Conservation (phyloP, 2,329 filamentous ascomycete species). For the Tolypocladium album region DNA sequence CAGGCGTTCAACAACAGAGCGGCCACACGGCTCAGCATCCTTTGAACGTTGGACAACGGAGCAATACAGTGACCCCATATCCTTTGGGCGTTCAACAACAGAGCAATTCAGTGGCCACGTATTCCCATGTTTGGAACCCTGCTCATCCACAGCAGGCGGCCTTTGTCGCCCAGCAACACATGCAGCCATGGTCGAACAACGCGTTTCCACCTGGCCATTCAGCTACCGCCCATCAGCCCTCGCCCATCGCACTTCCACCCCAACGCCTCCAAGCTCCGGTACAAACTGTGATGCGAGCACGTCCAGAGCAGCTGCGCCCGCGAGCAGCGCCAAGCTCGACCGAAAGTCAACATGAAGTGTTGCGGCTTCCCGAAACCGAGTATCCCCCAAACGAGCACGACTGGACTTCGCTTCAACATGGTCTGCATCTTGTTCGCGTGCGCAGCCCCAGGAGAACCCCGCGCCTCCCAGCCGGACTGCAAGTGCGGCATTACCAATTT, state of each 20-base stretch:
- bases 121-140: background rate
- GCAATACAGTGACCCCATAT: background rate
- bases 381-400: constrained; percentile 31
- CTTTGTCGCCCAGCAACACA: background rate
- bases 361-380: constrained; percentile 16
- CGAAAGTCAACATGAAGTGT: background rate
- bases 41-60: background rate
- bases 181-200: background rate
- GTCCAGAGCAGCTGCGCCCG: background rate
- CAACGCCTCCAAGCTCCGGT: too few species aligned
- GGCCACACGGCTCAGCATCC: background rate
- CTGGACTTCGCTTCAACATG: constrained; percentile 26
- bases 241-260: background rate
- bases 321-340: background rate
- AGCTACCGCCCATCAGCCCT: background rate
- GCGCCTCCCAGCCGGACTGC: constrained; percentile 12
- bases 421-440: constrained; percentile 35
- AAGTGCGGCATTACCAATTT: constrained; percentile 44
- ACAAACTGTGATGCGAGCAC: background rate
- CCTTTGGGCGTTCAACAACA: background rate
- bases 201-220: background rate
- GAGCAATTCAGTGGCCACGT: background rate
- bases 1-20: background rate
- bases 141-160: background rate
- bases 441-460: constrained; percentile 37